Evolutionary conservation across 1,284 basidiomycete genomes (phyloP), one percentile per base, ranked within the genome.

Genomic region (Filobasidium uniguttulatum): DNA sequence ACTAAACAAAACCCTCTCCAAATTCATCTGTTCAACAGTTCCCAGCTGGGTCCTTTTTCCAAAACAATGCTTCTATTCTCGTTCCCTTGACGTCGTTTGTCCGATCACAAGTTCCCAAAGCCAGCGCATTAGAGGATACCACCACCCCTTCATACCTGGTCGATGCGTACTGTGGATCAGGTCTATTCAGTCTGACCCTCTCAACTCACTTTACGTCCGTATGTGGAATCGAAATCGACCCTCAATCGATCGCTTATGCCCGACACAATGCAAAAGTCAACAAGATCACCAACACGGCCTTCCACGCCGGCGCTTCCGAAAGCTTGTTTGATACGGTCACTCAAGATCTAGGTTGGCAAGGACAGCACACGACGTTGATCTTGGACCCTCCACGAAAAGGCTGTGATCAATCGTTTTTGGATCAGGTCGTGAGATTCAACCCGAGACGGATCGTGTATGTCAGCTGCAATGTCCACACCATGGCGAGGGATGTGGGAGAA

Each of bases 21-120:
- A 12, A 19, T n/a, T 14, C 26, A 28, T 46, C 3, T n/a, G 22
- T 36, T n/a, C 19, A 26, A 5, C 35, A 48, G 48, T 96, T 91
- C 66, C 79, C 78, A 10, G 89, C 85, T 1, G 81, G 83, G 36
- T 82, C 83, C 4, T 97, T 97, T 73, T 97, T 97, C 76, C 93
- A 98, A 66, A 97, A 97, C 75, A 98, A 98, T 74, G 93, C 93
- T 64, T 81, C 83, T 17, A 86, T 96, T 48, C 79, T 98, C 15
- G 74, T 81, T 7, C 80, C 85, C 0, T 76, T 98, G 44, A 83
- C 87, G 7, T 68, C 77, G 53, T 89, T 91, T 68, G 85, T 94
- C 50, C 77, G 77, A 49, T 75, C 81, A 35, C 79, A 82, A 41
- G 80, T 89, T 60, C 80, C 83, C 62, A 29, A 48, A 29, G 34